Conservation (phyloP, 768 basidiomycete genomes). For the Suillus decipiens region DNA sequence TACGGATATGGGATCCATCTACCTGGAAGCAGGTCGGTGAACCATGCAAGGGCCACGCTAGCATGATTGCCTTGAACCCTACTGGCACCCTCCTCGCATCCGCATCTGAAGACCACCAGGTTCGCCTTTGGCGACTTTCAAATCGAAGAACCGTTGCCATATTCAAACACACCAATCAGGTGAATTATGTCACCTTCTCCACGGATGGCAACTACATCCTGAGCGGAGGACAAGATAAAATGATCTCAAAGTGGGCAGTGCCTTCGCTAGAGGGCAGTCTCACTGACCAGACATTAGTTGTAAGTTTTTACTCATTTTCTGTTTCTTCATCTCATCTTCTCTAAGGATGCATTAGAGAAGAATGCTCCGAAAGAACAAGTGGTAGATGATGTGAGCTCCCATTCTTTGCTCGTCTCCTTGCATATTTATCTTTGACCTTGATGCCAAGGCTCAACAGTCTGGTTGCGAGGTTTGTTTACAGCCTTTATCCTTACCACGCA, state of each 20-base stretch:
- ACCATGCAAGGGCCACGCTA: neutral
- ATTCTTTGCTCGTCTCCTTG: too few species aligned
- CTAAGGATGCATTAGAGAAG: neutral
- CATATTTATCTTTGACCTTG: too few species aligned
- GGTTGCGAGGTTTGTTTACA: too few species aligned
- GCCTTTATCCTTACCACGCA: too few species aligned
- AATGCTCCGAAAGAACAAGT: neutral
- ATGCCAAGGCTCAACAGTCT: too few species aligned
- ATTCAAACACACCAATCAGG: neutral
- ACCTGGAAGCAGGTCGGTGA: neutral
- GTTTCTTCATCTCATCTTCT: neutral
- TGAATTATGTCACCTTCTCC: neutral
- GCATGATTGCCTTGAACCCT: neutral
- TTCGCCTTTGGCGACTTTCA: neutral
- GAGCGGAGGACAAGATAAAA: neutral
- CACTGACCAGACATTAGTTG: neutral
- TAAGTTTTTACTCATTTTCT: neutral
- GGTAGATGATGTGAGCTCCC: too few species aligned
- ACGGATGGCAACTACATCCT: neutral
- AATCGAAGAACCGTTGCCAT: neutral
- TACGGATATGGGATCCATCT: neutral
- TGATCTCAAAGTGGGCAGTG: neutral
- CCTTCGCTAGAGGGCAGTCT: neutral
- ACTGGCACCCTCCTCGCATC: neutral
- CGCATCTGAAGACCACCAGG: neutral